Base-by-base conservation (phyloP, 768 basidiomycete genomes). In the Lactifluus volemus region DNA sequence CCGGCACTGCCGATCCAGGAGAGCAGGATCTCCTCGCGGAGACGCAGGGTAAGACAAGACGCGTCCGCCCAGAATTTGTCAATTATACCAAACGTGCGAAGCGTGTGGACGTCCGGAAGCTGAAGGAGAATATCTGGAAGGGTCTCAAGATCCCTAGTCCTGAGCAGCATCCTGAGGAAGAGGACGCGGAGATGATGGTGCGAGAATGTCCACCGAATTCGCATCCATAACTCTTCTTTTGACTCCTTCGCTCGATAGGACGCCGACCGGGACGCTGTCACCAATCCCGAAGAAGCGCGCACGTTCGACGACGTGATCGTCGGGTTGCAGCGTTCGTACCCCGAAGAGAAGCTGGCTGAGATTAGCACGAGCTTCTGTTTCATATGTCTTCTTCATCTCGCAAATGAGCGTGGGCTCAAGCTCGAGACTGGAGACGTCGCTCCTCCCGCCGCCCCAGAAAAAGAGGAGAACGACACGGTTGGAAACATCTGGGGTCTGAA, bases 311-410 rank as follows among this genome's bases (percentile, higher is more conserved):
- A 84, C 58, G 94, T 98, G 64, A 90, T 98, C 66, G 80, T 84
- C 2, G 85, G 85, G 17, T 79, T 99, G 38, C 84, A 89, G 66
- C 79, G 75, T 54, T 83, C 88, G 6, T 98, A 98, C 72, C 93
- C 96, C 0, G 75, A 76, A 60, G 95, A 98, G 47, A 98, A 96
- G 77, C 89, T 98, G 88, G 88, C 88, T 44, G 97, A 99, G 65
- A 97, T 98, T 70, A 97, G 94, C 71, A 98, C 97, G 15, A 96
- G 92, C 65, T 98, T 96, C 84, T 98, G 96, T 72, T 99, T 98
- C 77, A 99, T 98, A 71, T 98, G 97, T 69, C 77, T 98, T 29
- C 76, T 99, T 17, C 97, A 98, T 76, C 75, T 98, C 48, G 96
- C 96, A 17, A 98, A 99, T 70, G 97, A 98, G 74, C 89, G 92